phyloP scores from a whole-genome alignment of 495 filamentous ascomycete genomes.

The Podospora appendiculata region DNA sequence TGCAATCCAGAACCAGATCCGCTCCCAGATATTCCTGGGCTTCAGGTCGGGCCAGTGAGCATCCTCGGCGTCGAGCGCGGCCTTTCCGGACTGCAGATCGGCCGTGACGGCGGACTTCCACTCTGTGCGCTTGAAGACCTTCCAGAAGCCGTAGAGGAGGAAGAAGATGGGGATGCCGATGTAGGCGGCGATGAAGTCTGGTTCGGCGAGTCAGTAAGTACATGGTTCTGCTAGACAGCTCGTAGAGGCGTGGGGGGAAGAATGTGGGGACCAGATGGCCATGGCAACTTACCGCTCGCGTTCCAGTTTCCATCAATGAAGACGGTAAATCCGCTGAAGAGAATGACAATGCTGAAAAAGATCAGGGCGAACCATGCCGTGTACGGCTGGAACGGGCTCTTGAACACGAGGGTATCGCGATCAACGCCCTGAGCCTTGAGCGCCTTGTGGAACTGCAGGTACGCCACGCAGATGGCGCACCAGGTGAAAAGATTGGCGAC shows the following conservation, averaged over 20 bases:
- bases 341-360: slow-evolving; percentile 40
- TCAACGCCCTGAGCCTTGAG: slow-evolving; percentile 39
- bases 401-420: slow-evolving; percentile 41
- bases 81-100: slow-evolving; percentile 7
- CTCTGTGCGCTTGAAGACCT: slow-evolving; percentile 8
- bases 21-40: neutral
- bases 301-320: slow-evolving; percentile 49
- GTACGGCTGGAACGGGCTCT: slow-evolving; percentile 45
- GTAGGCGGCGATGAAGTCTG: slow-evolving; percentile 53
- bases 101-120: neutral
- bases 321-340: slow-evolving; percentile 58
- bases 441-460: slow-evolving; percentile 53
- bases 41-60: slow-evolving; percentile 5
- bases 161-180: slow-evolving; percentile 55
- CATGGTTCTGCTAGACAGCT: too few relatives aligned
- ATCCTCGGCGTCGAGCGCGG: slow-evolving; percentile 7
- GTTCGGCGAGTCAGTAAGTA: too few relatives aligned
- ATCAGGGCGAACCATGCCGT: slow-evolving; percentile 41
- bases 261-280: too few relatives aligned
- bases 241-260: too few relatives aligned
- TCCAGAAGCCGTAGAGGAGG: slow-evolving; percentile 35
- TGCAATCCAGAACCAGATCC: slow-evolving; percentile 6
- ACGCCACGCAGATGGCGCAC: slow-evolving; percentile 53
- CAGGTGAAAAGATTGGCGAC: slow-evolving; percentile 28
- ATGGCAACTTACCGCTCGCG: slow-evolving; percentile 1